phyloP scores from a whole-genome alignment of 2,329 filamentous ascomycete genomes.

The Colletotrichum tropicicola region DNA sequence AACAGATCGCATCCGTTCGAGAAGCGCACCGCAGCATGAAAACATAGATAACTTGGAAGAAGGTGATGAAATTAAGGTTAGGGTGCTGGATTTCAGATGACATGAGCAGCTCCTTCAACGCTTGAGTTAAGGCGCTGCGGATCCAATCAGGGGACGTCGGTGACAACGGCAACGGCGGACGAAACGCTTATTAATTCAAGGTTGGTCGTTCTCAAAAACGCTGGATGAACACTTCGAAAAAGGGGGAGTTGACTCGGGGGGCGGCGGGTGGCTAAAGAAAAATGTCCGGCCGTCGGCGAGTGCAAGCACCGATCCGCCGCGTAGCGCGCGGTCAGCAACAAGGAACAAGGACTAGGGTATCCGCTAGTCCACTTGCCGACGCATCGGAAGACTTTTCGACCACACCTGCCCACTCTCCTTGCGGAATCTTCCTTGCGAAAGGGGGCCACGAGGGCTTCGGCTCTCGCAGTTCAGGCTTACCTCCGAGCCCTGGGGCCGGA shows the following conservation, averaged over 20 bases:
- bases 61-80: background rate
- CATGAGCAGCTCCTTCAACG: too few species aligned
- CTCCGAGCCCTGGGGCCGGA: background rate
- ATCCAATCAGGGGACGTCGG: background rate
- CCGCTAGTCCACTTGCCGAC: background rate
- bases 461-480: background rate
- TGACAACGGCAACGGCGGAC: background rate
- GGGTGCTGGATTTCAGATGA: background rate
- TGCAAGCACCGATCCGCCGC: conserved; percentile 21
- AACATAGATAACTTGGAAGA: too few species aligned
- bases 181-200: background rate
- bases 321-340: background rate
- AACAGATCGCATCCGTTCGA: too few species aligned
- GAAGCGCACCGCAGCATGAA: too few species aligned
- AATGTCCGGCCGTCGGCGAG: conserved; percentile 5
- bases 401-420: background rate
- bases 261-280: background rate
- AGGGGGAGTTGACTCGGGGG: background rate
- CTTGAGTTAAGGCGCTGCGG: too few species aligned
- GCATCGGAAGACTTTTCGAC: conserved; percentile 1
- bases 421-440: background rate
- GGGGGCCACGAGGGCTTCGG: conserved; percentile 1
- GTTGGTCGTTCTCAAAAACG: too few species aligned
- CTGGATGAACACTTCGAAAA: background rate
- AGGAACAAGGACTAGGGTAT: background rate